Evolutionary conservation across 805 yeast species (phyloP), one percentile per base, ranked within the genome.

Genomic region (Ogataea allantospora): DNA sequence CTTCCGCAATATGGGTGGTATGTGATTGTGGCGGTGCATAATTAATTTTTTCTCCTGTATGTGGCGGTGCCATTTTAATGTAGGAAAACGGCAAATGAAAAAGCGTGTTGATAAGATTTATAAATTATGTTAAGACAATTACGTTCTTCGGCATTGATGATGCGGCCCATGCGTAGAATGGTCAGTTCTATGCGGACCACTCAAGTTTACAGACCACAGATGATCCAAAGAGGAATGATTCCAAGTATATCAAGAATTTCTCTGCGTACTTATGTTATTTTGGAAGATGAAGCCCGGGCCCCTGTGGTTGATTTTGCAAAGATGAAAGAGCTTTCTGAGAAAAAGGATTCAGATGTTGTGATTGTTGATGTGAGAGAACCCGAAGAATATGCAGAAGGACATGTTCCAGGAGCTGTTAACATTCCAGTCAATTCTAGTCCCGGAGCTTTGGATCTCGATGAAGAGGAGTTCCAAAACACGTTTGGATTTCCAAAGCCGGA

Each of bases 281-380:
- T 61, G 20, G 56, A 57, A 15, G 63, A 56, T 19, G 63, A 55
- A 18, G 35, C 51, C n/a, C 41, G 44, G 7, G 68, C 68, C 11
- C 62, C 62, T 31, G 36, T 49, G 2, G 44, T 60, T 36, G 54
- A 49, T 22, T 63, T 48, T 38, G 47, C 42, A 1, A 43, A 60
- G 30, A 48, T 63, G 53, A 69, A 72, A 49, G 57, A 64, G n/a
- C 57, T 84, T 16, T 61, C 70, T 13, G 46, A 40, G 16, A 77
- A 78, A 4, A 33, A 47, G 10, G 68, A 66, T 38, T 69, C 76
- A 11, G 65, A 67, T 11, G 63, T 73, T 24, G 70, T 87, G 27
- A 63, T 91, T 25, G 80, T 91, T 16, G 99, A 91, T 57, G 97
- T 87, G 14, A 79, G 99, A 59, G 98, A 91, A 67, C 96, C 97